A percentile compares a stretch with the other conserved stretches of the same genome.
phyloP scores from a whole-genome alignment of 2,329 filamentous ascomycete genomes.

The Fusarium ambrosium region DNA sequence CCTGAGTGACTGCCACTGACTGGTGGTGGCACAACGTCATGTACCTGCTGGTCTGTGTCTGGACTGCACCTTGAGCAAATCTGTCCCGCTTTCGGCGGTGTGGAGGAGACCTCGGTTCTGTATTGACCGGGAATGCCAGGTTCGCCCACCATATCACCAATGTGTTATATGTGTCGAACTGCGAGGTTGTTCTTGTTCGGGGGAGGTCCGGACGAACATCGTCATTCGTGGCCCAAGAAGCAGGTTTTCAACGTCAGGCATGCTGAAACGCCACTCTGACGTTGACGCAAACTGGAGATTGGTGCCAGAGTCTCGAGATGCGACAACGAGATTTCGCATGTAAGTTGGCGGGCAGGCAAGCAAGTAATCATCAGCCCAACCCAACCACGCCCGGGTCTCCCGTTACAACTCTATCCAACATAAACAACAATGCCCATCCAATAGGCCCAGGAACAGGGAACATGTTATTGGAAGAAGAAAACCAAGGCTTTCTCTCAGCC shows the following conservation, averaged over 20 bases:
- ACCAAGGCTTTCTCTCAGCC: slow-evolving; percentile 22
- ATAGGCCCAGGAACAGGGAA: slow-evolving; percentile 35
- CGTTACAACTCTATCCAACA: neutral
- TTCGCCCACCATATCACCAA: slow-evolving; percentile 32
- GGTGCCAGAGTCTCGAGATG: slow-evolving; percentile 7
- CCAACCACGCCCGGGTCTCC: slow-evolving; percentile 2
- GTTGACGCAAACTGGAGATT: slow-evolving; percentile 20
- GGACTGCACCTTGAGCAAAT: slow-evolving; percentile 19
- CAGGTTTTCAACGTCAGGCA: slow-evolving; percentile 18
- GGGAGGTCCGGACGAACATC: neutral
- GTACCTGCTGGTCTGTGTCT: slow-evolving; percentile 32
- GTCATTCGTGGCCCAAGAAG: slow-evolving; percentile 16
- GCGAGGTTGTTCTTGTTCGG: slow-evolving; percentile 24
- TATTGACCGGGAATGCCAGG: slow-evolving; percentile 36
- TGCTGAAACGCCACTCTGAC: slow-evolving; percentile 21
- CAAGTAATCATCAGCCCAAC: slow-evolving; percentile 6
- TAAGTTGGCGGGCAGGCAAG: neutral
- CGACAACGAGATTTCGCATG: slow-evolving; percentile 1
- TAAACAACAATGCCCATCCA: slow-evolving; percentile 7
- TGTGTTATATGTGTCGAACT: slow-evolving; percentile 35
- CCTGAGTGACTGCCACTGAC: slow-evolving; percentile 9
- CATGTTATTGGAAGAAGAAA: neutral
- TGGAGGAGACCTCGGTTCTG: slow-evolving; percentile 27
- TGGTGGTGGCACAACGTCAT: slow-evolving; percentile 35
- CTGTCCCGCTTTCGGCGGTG: slow-evolving; percentile 40